Base-by-base conservation (phyloP, 371 early-diverging fungal genomes). In the Gilbertella persicaria region DNA sequence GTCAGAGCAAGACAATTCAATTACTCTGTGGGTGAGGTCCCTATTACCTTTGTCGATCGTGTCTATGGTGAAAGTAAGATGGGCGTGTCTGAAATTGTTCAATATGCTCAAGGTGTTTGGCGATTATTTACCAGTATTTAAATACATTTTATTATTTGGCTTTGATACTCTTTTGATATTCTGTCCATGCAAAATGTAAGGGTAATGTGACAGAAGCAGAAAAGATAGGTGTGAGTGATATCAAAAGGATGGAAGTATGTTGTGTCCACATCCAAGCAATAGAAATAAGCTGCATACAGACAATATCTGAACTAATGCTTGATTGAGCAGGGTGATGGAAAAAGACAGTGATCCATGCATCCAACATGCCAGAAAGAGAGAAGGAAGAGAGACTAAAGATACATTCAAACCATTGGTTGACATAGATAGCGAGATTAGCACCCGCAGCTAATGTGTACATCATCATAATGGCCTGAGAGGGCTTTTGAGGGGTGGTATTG, bases 11-110 rank as follows among this genome's bases (percentile, higher is more conserved):
- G 64, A 62, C 93, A 95, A 75, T 86, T 94, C 69, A 83, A 87
- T 50, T 94, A 74, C 62, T 77, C 84, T 14, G 92, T 99, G 39
- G 95, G 89, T 20, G 99, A 99, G 65, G 90, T 95, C 3, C 97
- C 97, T 3, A 98, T 98, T 67, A 95, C 96, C 3, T 98, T 98
- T 83, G 97, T 96, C 14, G 97, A 96, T 69, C 89, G 98, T 45
- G 95, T 97, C 29, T 97, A 90, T 71, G 98, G 98, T 21, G 97
- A 96, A 74, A 86, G 87, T 48, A 98, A 98, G 71, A 86, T 97
- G 71, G 97, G 97, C 14, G 86, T 94, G 45, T 90, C 90, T 54
- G 97, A 96, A 79, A 94, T 98, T 74, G 90, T 91, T 25, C 88
- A 88, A 36, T 98, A 94, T 59, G 82, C 94, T 47, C 91, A 94